Evolutionary conservation across 2,329 filamentous ascomycete genomes (phyloP).

Genomic region (Epichloe typhina): DNA sequence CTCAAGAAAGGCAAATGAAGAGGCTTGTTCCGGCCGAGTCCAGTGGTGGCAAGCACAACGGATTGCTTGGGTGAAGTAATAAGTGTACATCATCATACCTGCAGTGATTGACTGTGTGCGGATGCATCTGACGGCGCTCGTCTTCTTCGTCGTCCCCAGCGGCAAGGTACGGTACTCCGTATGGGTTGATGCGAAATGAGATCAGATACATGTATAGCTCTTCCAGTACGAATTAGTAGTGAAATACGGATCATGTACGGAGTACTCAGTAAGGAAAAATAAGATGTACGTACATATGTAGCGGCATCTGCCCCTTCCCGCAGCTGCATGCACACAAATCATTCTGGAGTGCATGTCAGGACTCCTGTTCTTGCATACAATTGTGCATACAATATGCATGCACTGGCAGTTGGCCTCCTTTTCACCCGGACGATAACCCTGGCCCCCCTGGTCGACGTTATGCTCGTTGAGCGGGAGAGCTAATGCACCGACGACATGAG

Average conservation of each 20-base stretch:
- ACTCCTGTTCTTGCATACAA: not conserved
- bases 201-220: no score
- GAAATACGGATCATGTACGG: not conserved
- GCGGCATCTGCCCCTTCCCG: not conserved
- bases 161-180: not conserved
- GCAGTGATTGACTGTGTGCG: not conserved
- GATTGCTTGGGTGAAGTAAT: not conserved
- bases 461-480: conserved; percentile 10
- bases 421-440: not conserved
- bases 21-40: not conserved
- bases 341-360: conserved; percentile 1
- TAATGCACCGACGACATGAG: conserved; percentile 8
- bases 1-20: not conserved
- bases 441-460: not conserved
- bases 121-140: not conserved
- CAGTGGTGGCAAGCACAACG: not conserved
- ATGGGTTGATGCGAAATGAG: no score
- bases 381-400: not conserved
- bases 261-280: not conserved
- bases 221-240: no score
- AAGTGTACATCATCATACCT: not conserved
- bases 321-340: not conserved
- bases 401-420: no score
- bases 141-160: not conserved
- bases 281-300: not conserved